Percentiles rank a stretch among this genome's conserved stretches.
Conservation (phyloP, 345 rosid species). For the rapeseed (Brassica napus) region DNA sequence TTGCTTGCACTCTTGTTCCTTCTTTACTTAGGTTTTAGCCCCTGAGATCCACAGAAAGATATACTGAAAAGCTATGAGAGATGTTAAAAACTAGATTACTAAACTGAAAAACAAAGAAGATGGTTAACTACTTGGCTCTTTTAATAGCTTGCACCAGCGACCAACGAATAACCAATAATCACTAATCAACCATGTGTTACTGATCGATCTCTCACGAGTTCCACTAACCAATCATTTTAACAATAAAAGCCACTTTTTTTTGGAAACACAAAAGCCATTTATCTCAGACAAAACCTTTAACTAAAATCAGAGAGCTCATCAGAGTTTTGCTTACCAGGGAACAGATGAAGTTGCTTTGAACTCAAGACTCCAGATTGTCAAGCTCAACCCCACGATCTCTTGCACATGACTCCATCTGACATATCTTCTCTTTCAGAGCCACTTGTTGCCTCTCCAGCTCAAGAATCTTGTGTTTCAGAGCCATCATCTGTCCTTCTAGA, state of each 20-base stretch:
- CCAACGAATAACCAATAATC: not conserved
- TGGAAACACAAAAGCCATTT: too few species aligned
- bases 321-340: constrained; percentile 35
- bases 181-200: too few species aligned
- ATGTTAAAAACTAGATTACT: not conserved
- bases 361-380: constrained; percentile 17
- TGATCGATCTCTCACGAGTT: too few species aligned
- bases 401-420: constrained; percentile 28
- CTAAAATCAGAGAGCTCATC: not conserved
- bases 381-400: constrained; percentile 16
- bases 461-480: constrained; percentile 31
- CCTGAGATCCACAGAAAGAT: not conserved
- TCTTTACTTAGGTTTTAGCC: not conserved
- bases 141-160: too few species aligned
- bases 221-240: too few species aligned
- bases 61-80: not conserved
- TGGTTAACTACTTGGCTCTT: not conserved
- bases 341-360: constrained; percentile 16
- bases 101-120: not conserved
- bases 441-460: constrained; percentile 43
- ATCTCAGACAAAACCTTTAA: too few species aligned
- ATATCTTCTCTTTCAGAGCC: constrained; percentile 15
- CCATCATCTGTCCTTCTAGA: constrained; percentile 32
- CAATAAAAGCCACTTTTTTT: too few species aligned
- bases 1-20: not conserved